These are phyloP conservation scores for Pythium guiyangense DNA, from an alignment of 352 stramenopile genomes.

Conservation along the genomic window DNA sequence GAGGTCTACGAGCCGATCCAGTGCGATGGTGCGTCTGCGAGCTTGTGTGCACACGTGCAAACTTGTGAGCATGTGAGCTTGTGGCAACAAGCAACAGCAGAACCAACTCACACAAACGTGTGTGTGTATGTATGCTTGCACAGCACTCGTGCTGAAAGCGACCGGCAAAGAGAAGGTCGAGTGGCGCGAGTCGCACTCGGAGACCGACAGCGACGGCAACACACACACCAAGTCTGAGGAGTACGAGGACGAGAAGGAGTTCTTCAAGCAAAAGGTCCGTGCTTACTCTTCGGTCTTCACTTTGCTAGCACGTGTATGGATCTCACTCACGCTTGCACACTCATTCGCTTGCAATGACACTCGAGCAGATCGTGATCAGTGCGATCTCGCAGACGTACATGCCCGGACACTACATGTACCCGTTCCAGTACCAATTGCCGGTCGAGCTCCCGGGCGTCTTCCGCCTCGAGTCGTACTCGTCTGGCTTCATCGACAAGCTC, in stretches of 20 bases:
- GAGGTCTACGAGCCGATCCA: slow-evolving; percentile 49
- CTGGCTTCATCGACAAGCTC: slow-evolving; percentile 34
- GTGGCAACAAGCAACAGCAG: neutral
- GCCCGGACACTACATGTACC: slow-evolving; percentile 51
- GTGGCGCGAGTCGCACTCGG: slow-evolving; percentile 30
- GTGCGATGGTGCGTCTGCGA: slow-evolving; percentile 52
- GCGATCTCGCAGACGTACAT: slow-evolving; percentile 28
- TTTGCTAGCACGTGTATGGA: neutral
- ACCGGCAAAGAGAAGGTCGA: slow-evolving; percentile 63
- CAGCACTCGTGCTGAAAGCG: slow-evolving; percentile 54
- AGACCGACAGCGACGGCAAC: slow-evolving; percentile 30
- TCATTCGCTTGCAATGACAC: neutral
- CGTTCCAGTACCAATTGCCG: slow-evolving; percentile 63
- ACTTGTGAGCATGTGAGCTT: neutral
- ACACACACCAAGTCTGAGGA: slow-evolving; percentile 19
- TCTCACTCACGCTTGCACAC: neutral
- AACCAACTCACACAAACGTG: neutral
- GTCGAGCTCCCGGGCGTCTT: slow-evolving; percentile 47
- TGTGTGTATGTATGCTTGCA: neutral
- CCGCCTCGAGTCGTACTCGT: slow-evolving; percentile 41
- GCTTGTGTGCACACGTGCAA: too few species aligned
- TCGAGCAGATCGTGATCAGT: slow-evolving; percentile 38
- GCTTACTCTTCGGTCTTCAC: neutral
- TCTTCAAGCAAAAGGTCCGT: slow-evolving; percentile 63
- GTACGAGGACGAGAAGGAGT: slow-evolving; percentile 37